phyloP scores from a whole-genome alignment of 495 filamentous ascomycete species.

The Aspergillus taichungensis region DNA sequence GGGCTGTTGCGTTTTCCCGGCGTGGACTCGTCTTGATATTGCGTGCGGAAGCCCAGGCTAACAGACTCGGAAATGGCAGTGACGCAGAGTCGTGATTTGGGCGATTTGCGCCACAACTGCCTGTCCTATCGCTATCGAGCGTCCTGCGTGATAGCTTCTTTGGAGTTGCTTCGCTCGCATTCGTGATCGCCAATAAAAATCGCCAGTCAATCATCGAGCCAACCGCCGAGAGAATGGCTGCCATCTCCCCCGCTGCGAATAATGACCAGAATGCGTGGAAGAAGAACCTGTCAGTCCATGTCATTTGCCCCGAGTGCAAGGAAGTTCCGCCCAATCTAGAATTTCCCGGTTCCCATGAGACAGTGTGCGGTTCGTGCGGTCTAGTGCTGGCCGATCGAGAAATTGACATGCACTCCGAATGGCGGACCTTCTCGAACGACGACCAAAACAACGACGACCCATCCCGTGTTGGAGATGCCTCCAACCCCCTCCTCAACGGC shows the following conservation, averaged over 20 bases:
- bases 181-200: constrained; percentile 39
- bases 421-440: constrained; percentile 97
- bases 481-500: constrained; percentile 80
- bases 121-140: constrained; percentile 7
- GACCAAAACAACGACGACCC: constrained; percentile 94
- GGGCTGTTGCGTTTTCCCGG: constrained; percentile 8
- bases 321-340: constrained; percentile 90
- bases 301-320: constrained; percentile 84
- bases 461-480: constrained; percentile 90
- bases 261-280: constrained; percentile 42
- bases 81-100: constrained; percentile 20
- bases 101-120: constrained; percentile 17
- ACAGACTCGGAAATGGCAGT: constrained; percentile 22
- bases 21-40: constrained; percentile 11
- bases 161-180: constrained; percentile 36
- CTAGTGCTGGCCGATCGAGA: constrained; percentile 85
- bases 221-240: constrained; percentile 30
- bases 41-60: constrained; percentile 18
- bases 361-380: constrained; percentile 85
- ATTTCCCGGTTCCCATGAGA: constrained; percentile 84
- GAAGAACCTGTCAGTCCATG: constrained; percentile 72
- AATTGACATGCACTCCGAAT: constrained; percentile 92
- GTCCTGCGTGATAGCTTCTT: background rate
- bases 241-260: constrained; percentile 15
- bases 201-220: constrained; percentile 22